Conservation (phyloP, 371 early-diverging fungal species). For the Mucor plumbeus region DNA sequence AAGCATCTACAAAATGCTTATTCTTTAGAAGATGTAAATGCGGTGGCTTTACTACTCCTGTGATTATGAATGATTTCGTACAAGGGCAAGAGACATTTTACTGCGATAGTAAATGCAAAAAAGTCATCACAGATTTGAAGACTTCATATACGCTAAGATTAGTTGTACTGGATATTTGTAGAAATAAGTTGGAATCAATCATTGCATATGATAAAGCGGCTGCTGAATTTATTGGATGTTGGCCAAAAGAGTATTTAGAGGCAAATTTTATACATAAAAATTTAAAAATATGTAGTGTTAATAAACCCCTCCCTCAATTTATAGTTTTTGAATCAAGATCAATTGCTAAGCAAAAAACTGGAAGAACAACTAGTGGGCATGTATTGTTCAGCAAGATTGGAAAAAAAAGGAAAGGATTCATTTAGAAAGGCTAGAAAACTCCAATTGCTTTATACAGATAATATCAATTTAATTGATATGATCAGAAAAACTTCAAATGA, state of each 20-base stretch:
- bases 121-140: not conserved
- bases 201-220: slow-evolving; percentile 6
- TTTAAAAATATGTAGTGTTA: too few species aligned
- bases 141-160: slow-evolving; percentile 4
- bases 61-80: not conserved
- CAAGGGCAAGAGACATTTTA: not conserved
- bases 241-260: not conserved
- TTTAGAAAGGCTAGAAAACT: not conserved
- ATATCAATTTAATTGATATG: not conserved
- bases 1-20: not conserved
- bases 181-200: not conserved
- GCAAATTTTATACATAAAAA: not conserved
- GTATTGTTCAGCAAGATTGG: not conserved
- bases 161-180: not conserved
- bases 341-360: not conserved
- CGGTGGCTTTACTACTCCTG: not conserved
- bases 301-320: too few species aligned
- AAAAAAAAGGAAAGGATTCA: not conserved
- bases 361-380: not conserved
- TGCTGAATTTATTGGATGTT: slow-evolving; percentile 16
- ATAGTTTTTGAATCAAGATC: not conserved
- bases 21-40: not conserved
- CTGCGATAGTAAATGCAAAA: slow-evolving; percentile 12
- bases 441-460: not conserved
- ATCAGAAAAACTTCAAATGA: not conserved